Evolutionary conservation across 345 rosid species (phyloP), one percentile per base, ranked within the genome.

Genomic region (Psidium friedrichsthalianum): DNA sequence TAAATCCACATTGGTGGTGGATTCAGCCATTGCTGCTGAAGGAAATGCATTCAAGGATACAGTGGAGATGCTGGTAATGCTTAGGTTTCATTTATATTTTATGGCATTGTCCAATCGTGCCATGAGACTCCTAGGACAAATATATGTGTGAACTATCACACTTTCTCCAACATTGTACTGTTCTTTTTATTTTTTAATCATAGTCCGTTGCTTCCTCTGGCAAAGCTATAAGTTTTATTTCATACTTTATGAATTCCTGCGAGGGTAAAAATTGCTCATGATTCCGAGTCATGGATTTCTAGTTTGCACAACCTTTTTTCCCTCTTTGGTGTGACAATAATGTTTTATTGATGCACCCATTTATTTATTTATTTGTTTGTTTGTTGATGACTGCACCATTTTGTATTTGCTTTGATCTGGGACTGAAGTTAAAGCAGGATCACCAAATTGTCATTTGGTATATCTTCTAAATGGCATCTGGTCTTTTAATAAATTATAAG

Each of bases 1-100:
- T 83, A 90, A 93, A 56, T 95, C 95, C 85, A 95, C 98, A 51
- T 89, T 95, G 89, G 93, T 90, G 42, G 93, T 90, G 85, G 97
- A 97, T 91, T 95, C 99, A 42, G 85, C 89, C 55, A 49, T 87
- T 85, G 99, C 98, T 61, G 95, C 93, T 25, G 95, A 93, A 78
- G 98, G 95, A 85, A 88, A 83, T 87, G 88, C 91, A 32, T 90
- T 95, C 87, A 94, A 90, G 91, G 93, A 93, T 82, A 90, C 89
- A 7, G 95, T 97, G 56, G 94, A 91, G 90, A 91, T 86, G 84
- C 91, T 94, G 95, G 99, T 93, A 91, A 88, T 85, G 49, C 80
- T 87, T 22, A 74, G 51, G 42, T n/a, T 22, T 52, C 22, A 24
- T 64, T 74, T 82, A 20, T 11, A 78, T 54, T n/a, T 52, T 69